These are phyloP conservation scores for Pestalotiopsis sp. DNA, from an alignment of 2,329 filamentous ascomycete genomes.

Conservation along the genomic window DNA sequence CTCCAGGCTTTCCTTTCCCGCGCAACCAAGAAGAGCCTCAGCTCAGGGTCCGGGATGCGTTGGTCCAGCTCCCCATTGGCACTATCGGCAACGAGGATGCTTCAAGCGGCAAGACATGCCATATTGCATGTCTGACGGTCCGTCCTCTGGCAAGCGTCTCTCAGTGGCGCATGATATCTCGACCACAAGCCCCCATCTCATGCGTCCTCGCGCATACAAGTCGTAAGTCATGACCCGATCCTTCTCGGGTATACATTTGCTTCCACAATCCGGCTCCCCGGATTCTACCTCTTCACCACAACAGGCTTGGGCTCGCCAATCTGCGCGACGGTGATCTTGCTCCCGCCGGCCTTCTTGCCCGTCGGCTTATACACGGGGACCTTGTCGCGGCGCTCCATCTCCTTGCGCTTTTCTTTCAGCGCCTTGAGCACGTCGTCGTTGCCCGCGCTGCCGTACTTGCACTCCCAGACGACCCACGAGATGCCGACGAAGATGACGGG, in stretches of 20 bases:
- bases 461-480: background rate
- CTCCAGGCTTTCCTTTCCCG: too few relatives aligned
- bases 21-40: too few relatives aligned
- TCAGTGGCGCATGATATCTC: background rate
- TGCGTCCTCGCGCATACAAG: background rate
- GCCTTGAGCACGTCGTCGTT: slow-evolving; percentile 2
- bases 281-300: too few relatives aligned
- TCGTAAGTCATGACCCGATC: background rate
- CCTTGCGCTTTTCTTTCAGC: slow-evolving; percentile 1
- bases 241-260: too few relatives aligned
- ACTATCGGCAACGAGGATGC: background rate
- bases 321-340: background rate
- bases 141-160: background rate
- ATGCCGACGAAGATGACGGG: slow-evolving; percentile 2
- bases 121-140: background rate
- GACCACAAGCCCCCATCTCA: background rate
- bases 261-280: too few relatives aligned
- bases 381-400: background rate
- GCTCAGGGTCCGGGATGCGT: too few relatives aligned
- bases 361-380: background rate
- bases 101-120: background rate
- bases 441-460: background rate
- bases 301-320: background rate
- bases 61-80: too few relatives aligned
- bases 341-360: background rate